Evolutionary conservation across 805 yeast species (phyloP), one percentile per base, ranked within the genome.

Genomic region (Blastobotrys americana): DNA sequence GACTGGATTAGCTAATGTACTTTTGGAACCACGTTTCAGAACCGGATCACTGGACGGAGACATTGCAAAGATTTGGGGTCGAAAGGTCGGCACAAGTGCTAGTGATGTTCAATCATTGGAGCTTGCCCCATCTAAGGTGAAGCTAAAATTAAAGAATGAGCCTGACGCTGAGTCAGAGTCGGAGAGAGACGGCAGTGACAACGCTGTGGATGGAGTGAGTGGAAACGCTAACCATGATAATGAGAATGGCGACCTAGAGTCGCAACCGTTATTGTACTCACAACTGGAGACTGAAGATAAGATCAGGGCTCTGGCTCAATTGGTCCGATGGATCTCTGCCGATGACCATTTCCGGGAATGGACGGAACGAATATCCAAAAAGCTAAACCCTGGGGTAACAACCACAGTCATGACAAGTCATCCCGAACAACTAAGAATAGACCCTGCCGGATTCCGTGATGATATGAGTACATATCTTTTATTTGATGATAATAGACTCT

Each of bases 401-500:
- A 13, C 31, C 31, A 25, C 31, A 8, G 31, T 25, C 31, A 25
- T 25, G 13, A 21, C 44, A n/a, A 35, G 34, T 18, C 46, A 39
- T 10, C 41, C 37, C 20, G 53, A 51, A 21, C 49, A 49, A 36
- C 51, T 43, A n/a, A 51, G 66, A n/a, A 49, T 61, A 9, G 52
- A 48, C 17, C 64, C 64, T 3, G 53, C 59, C 15, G 66, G 66
- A 25, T 54, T 50, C 47, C 54, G 53, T 25, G 54, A 52, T 6
- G 53, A 55, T 6, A 50, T 47, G 27, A 59, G 57, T 28, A 33
- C 52, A 5, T 64, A 58, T 43, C 63, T 50, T 41, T 48, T 64
- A 15, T 53, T 64, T n/a, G 68, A 65, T 33, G 68, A 64, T 47
- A 63, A 63, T 28, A 50, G 68, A 16, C 48, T 64, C 3, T 64